Percentiles rank a stretch among this genome's conserved stretches.
Conservation (phyloP, 768 basidiomycete species). For the Lentinula sp. region DNA sequence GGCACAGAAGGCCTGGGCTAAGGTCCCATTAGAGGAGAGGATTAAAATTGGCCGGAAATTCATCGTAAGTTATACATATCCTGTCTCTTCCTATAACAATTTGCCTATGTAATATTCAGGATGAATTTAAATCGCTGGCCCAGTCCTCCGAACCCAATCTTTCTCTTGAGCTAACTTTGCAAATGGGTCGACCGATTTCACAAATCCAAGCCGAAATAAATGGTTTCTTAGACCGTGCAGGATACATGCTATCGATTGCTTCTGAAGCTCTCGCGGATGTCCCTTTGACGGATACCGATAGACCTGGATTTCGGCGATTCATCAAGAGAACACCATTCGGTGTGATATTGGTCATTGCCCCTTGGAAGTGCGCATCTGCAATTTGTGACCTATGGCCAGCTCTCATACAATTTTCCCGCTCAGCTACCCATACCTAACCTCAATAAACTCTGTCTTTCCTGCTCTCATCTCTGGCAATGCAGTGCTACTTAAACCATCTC, state of each 20-base stretch:
- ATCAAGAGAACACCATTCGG: constrained; percentile 84
- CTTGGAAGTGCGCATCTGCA: constrained; percentile 73
- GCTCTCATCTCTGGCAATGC: constrained; percentile 88
- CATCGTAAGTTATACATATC: constrained; percentile 18
- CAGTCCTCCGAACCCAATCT: constrained; percentile 40
- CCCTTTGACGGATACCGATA: constrained; percentile 67
- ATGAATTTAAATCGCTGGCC: constrained; percentile 40
- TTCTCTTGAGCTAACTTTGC: constrained; percentile 69
- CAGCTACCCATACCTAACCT: constrained; percentile 86
- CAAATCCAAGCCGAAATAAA: constrained; percentile 76
- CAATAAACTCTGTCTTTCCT: constrained; percentile 89
- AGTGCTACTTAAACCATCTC: constrained; percentile 91
- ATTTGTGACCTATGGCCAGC: background rate
- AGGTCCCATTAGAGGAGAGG: constrained; percentile 66
- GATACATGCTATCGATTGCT: constrained; percentile 84
- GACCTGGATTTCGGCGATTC: constrained; percentile 76
- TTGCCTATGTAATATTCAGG: constrained; percentile 18
- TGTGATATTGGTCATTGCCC: constrained; percentile 81
- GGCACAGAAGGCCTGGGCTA: constrained; percentile 75
- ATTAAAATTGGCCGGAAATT: constrained; percentile 55
- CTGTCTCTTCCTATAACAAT: background rate
- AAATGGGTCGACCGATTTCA: constrained; percentile 89
- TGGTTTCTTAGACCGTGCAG: constrained; percentile 76
- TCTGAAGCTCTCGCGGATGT: constrained; percentile 68
- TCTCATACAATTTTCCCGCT: background rate